Percentiles rank a stretch among this genome's conserved stretches.
Evolutionary conservation across 257 asterid species (phyloP).

Genomic region (Prunella vulgaris): DNA sequence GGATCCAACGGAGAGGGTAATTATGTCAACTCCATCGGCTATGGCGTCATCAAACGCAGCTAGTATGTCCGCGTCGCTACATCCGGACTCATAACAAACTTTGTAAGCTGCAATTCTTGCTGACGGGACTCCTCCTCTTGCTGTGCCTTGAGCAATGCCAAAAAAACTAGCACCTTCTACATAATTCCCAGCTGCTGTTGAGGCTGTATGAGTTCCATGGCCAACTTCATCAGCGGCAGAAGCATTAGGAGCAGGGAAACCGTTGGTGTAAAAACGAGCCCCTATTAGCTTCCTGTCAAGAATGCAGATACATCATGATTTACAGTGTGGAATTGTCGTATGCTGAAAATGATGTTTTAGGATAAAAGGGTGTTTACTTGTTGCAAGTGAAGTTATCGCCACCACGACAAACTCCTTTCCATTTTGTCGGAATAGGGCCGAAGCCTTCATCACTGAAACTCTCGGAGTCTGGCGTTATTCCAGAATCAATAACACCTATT

Average conservation of each 20-base stretch:
- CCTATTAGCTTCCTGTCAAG: slow-evolving; percentile 32
- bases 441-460: slow-evolving; percentile 33
- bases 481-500: slow-evolving; percentile 37
- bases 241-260: neutral
- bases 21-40: slow-evolving; percentile 33
- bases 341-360: too few relatives aligned
- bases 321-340: too few relatives aligned
- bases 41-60: slow-evolving; percentile 36
- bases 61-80: slow-evolving; percentile 18
- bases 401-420: slow-evolving; percentile 42
- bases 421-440: slow-evolving; percentile 33
- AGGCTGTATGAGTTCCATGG: slow-evolving; percentile 45
- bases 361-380: too few relatives aligned
- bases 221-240: slow-evolving; percentile 34
- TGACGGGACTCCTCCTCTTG: slow-evolving; percentile 40
- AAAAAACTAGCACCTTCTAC: slow-evolving; percentile 34
- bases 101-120: slow-evolving; percentile 38
- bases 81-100: slow-evolving; percentile 18
- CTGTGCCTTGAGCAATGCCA: slow-evolving; percentile 37
- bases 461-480: slow-evolving; percentile 34
- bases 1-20: slow-evolving; percentile 32
- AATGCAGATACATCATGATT: too few relatives aligned
- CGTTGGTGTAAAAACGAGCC: slow-evolving; percentile 24
- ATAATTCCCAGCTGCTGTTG: slow-evolving; percentile 38
- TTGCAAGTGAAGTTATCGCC: slow-evolving; percentile 44